phyloP scores from a whole-genome alignment of 1,284 basidiomycete genomes.

The Afroboletus lepidellus region DNA sequence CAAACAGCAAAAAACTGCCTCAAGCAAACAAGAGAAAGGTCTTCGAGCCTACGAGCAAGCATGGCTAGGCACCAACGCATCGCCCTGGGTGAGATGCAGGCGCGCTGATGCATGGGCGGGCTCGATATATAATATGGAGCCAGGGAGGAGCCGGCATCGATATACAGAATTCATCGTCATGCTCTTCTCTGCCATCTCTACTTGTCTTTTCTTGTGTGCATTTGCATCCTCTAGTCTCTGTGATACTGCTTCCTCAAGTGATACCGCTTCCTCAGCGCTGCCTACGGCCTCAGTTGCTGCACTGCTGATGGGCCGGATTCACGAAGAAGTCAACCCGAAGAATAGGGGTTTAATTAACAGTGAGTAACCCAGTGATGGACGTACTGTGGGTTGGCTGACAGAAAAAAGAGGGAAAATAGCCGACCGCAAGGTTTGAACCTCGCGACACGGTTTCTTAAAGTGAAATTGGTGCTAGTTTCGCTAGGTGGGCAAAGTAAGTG shows the following conservation, averaged over 20 bases:
- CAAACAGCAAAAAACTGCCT: background rate
- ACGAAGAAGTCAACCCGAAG: constrained; percentile 19
- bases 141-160: background rate
- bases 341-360: background rate
- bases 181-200: constrained; percentile 8
- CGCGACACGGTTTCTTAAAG: no score
- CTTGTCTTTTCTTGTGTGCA: constrained; percentile 13
- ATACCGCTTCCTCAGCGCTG: constrained; percentile 1
- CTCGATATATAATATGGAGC: no score
- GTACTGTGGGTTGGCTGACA: constrained; percentile 4
- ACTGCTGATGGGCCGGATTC: constrained; percentile 23
- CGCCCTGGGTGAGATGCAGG: no score
- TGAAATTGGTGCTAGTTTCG: no score
- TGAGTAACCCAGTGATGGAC: constrained; percentile 4
- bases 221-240: constrained; percentile 14
- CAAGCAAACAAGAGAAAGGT: background rate
- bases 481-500: no score
- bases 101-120: no score
- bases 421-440: no score
- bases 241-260: no score
- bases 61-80: no score
- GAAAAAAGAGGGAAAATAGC: no score
- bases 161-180: constrained; percentile 10
- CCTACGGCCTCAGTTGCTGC: constrained; percentile 4
- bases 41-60: no score